Conservation (phyloP, 208 protist species). For the Acanthamoeba triangularis region DNA sequence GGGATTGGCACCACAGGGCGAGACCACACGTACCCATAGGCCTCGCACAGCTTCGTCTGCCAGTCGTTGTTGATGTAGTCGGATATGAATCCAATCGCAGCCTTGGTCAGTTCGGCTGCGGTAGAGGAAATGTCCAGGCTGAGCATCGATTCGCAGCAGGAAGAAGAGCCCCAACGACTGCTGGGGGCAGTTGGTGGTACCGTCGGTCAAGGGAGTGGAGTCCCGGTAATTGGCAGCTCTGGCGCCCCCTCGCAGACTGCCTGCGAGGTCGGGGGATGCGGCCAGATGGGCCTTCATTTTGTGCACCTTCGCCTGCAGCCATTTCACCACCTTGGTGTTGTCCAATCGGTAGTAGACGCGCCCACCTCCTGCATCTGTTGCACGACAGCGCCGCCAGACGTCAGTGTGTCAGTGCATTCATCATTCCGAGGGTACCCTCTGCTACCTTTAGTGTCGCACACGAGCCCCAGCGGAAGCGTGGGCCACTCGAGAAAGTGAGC, state of each 20-base stretch:
- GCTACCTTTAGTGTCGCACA: constrained; percentile 44
- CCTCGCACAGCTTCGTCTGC: constrained; percentile 32
- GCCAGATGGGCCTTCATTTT: background rate
- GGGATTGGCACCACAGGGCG: background rate
- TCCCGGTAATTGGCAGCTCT: background rate
- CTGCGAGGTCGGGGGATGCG: background rate
- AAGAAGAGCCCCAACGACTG: background rate
- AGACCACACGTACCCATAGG: background rate
- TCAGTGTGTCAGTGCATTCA: background rate
- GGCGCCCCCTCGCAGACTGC: constrained; percentile 8
- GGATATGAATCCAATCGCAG: background rate
- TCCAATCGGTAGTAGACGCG: constrained; percentile 10
- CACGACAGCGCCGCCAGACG: background rate
- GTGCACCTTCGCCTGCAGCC: constrained; percentile 30
- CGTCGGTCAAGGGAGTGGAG: background rate
- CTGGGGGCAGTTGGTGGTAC: background rate
- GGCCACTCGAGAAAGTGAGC: constrained; percentile 6
- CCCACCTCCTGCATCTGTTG: background rate
- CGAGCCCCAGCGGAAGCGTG: background rate
- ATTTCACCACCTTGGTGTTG: constrained; percentile 14
- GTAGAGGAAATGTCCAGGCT: background rate
- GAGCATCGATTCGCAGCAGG: background rate
- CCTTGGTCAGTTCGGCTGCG: background rate
- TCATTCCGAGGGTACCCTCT: background rate
- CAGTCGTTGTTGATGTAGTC: constrained; percentile 43